Conservation (phyloP, 2,329 filamentous ascomycete species). For the Aspergillus sp. region DNA sequence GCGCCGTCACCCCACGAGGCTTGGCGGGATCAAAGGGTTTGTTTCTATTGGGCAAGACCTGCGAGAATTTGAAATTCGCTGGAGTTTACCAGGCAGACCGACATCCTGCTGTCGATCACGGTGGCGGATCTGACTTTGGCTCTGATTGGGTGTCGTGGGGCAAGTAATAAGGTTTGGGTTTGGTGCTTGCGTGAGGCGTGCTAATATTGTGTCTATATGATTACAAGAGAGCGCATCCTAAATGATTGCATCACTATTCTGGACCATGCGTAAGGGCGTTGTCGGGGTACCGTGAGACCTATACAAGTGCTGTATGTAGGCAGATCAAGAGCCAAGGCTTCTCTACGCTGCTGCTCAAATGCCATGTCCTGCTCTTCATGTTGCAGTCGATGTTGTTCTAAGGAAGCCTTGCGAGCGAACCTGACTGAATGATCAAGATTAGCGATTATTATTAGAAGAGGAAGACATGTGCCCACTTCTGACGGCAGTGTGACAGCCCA, state of each 20-base stretch:
- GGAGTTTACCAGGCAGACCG: no score
- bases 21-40: no score
- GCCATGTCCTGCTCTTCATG: not conserved
- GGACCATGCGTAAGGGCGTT: not conserved
- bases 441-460: not conserved
- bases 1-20: no score
- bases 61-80: no score
- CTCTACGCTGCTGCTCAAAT: not conserved
- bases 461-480: not conserved
- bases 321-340: not conserved
- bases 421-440: not conserved
- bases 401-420: not conserved
- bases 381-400: not conserved
- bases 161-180: not conserved
- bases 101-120: not conserved
- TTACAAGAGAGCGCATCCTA: not conserved
- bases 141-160: not conserved
- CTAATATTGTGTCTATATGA: not conserved
- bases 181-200: not conserved
- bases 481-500: not conserved
- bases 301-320: not conserved
- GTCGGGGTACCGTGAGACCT: not conserved
- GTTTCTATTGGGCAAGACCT: no score
- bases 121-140: not conserved
- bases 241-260: not conserved